A percentile compares a stretch with the other conserved stretches of the same genome.
Evolutionary conservation across 352 stramenopile genomes (phyloP).

Genomic region (Peronospora belbahrii): DNA sequence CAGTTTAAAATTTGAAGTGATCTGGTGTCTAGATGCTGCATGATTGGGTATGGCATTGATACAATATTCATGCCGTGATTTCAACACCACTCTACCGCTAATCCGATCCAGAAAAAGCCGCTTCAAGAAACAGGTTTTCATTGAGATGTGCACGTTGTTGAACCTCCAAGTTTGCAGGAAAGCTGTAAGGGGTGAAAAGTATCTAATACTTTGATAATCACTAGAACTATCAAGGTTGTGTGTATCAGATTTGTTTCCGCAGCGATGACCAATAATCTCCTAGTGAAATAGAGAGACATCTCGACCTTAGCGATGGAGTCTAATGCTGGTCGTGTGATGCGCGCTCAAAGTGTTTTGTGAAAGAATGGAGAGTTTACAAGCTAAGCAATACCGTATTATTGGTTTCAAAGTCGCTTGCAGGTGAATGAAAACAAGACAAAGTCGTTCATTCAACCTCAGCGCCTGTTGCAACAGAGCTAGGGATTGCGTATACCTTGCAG

Average conservation of each 20-base stretch:
- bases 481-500: neutral
- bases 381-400: no score
- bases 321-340: no score
- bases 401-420: neutral
- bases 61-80: no score
- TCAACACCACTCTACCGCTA: constrained; percentile 1
- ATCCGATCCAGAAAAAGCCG: constrained; percentile 16
- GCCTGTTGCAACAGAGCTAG: neutral
- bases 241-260: no score
- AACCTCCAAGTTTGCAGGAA: neutral
- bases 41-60: no score
- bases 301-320: no score
- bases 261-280: no score
- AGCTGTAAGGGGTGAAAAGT: no score
- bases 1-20: constrained; percentile 19
- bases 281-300: no score
- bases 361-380: neutral
- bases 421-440: neutral
- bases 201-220: no score
- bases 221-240: no score
- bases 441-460: neutral
- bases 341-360: no score
- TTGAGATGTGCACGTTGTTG: constrained; percentile 11
- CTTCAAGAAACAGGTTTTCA: constrained; percentile 11
- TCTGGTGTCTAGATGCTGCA: neutral